These are phyloP conservation scores for Lentithecium fluviatile DNA, from an alignment of 495 filamentous ascomycete species.

Conservation along the genomic window DNA sequence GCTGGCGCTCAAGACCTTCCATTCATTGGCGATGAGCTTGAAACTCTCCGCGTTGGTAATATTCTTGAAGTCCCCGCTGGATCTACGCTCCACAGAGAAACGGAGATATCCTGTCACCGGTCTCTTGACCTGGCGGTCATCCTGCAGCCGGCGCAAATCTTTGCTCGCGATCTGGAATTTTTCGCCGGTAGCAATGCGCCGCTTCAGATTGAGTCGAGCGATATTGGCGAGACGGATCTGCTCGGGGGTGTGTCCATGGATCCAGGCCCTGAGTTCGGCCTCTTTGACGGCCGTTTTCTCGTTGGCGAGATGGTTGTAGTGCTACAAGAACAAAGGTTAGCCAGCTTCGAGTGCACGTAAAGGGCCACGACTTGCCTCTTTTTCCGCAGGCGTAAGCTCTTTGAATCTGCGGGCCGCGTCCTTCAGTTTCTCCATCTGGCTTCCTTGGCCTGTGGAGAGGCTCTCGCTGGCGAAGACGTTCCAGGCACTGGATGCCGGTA, in stretches of 20 bases:
- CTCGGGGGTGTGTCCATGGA: constrained; percentile 55
- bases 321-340: constrained; percentile 35
- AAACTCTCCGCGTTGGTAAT: constrained; percentile 37
- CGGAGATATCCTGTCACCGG: constrained; percentile 43
- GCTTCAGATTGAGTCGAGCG: constrained; percentile 55
- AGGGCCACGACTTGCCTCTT: constrained; percentile 27
- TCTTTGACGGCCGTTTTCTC: constrained; percentile 50
- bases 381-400: constrained; percentile 33
- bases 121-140: constrained; percentile 59
- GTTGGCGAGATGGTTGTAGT: constrained; percentile 52
- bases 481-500: constrained; percentile 18
- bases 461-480: constrained; percentile 33
- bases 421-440: constrained; percentile 1
- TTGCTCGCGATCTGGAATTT: background rate
- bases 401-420: constrained; percentile 20
- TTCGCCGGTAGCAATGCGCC: constrained; percentile 3
- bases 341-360: background rate
- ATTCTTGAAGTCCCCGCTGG: constrained; percentile 50
- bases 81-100: constrained; percentile 52
- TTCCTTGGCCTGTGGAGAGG: background rate
- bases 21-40: constrained; percentile 51
- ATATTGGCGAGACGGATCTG: constrained; percentile 63
- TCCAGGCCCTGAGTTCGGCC: constrained; percentile 56
- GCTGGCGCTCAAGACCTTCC: constrained; percentile 51
- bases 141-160: constrained; percentile 44